Conservation (phyloP, 2,329 filamentous ascomycete genomes). For the Colletotrichum caudatum region DNA sequence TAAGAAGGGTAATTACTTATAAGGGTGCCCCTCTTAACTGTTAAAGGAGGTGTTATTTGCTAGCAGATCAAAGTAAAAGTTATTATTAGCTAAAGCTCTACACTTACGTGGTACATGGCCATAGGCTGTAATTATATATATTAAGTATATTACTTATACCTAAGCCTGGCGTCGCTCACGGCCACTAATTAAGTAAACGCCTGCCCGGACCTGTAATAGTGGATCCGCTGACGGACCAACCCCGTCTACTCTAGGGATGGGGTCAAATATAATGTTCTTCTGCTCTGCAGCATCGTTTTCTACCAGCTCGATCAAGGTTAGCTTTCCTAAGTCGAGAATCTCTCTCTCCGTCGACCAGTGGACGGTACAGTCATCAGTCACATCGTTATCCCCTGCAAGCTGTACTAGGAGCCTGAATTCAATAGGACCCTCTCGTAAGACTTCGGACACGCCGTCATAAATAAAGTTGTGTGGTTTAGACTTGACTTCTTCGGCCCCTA, state of each 20-base stretch:
- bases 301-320: constrained; percentile 57
- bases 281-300: constrained; percentile 58
- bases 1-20: too few species aligned
- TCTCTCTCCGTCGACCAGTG: constrained; percentile 65
- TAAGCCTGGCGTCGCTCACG: constrained; percentile 57
- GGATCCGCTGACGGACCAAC: constrained; percentile 66
- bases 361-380: constrained; percentile 46
- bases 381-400: constrained; percentile 50
- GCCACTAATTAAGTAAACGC: constrained; percentile 67
- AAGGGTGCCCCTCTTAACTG: too few species aligned
- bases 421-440: constrained; percentile 53
- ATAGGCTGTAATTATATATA: too few species aligned
- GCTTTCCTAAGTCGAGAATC: constrained; percentile 62
- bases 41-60: too few species aligned
- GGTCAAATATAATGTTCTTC: constrained; percentile 69
- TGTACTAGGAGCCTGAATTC: constrained; percentile 63
- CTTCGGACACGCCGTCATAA: constrained; percentile 59
- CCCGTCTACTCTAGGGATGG: constrained; percentile 66
- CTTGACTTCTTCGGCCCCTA: constrained; percentile 54
- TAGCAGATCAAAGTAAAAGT: too few species aligned
- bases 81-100: too few species aligned
- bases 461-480: constrained; percentile 58
- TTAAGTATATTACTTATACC: not conserved
- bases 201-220: constrained; percentile 66
- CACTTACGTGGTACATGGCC: too few species aligned